phyloP scores from a whole-genome alignment of 106 monocot genomes.

The Agapanthus africanus region DNA sequence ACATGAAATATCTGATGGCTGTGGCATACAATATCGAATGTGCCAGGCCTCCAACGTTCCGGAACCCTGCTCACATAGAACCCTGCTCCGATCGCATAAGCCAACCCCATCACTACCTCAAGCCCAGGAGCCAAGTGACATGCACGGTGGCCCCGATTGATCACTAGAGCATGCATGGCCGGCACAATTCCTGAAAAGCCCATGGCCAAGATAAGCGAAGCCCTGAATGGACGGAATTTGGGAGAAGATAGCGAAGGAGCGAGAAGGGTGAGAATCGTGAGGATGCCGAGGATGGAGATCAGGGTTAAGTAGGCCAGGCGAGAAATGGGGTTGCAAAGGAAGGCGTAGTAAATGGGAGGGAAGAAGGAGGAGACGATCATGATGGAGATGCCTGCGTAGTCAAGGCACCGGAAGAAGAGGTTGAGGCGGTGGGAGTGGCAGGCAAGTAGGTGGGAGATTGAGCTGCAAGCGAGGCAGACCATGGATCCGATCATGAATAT shows the following conservation, averaged over 20 bases:
- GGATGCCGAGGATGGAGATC: constrained; percentile 50
- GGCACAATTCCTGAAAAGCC: constrained; percentile 82
- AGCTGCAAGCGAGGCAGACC: constrained; percentile 66
- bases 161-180: constrained; percentile 49
- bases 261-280: constrained; percentile 40
- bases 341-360: constrained; percentile 85
- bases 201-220: constrained; percentile 60
- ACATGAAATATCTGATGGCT: constrained; percentile 98
- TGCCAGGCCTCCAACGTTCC: constrained; percentile 77
- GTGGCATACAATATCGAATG: constrained; percentile 73
- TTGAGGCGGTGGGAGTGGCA: constrained; percentile 81
- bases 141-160: constrained; percentile 50
- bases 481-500: constrained; percentile 76
- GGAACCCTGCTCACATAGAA: constrained; percentile 72
- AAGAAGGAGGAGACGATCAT: constrained; percentile 94
- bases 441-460: constrained; percentile 73
- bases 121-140: constrained; percentile 53
- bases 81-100: constrained; percentile 56
- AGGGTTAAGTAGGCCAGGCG: constrained; percentile 61
- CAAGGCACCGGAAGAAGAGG: constrained; percentile 82
- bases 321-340: constrained; percentile 59
- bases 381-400: constrained; percentile 77
- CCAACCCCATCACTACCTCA: constrained; percentile 56
- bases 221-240: constrained; percentile 62
- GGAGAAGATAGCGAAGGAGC: constrained; percentile 55